Evolutionary conservation across 345 rosid genomes (phyloP).

Genomic region (Melastoma malabathricum): DNA sequence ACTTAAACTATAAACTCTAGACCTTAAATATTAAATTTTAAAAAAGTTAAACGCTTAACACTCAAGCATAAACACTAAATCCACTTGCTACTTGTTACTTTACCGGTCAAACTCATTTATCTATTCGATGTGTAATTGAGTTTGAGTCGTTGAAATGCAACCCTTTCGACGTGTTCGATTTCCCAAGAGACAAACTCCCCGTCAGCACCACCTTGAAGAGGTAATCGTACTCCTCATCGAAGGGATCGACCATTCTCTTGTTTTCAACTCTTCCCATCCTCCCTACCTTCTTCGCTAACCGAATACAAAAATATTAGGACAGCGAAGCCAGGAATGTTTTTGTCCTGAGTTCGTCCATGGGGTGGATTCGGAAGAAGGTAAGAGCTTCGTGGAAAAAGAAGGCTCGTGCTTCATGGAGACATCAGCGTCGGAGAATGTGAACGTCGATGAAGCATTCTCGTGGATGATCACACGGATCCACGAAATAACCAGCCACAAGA

Average conservation of each 20-base stretch:
- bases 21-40: too few species aligned
- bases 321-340: not conserved
- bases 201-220: conserved; percentile 72
- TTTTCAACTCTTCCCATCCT: not conserved
- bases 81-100: too few species aligned
- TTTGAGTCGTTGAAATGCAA: too few species aligned
- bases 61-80: too few species aligned
- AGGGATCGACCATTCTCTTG: conserved; percentile 31
- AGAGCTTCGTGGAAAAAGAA: conserved; percentile 41
- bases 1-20: too few species aligned
- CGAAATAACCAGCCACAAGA: conserved; percentile 31
- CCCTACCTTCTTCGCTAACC: too few species aligned
- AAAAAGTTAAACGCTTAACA: too few species aligned
- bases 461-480: conserved; percentile 51
- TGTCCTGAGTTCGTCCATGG: conserved; percentile 34
- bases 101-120: too few species aligned
- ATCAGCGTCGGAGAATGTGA: conserved; percentile 58
- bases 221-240: conserved; percentile 80
- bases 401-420: conserved; percentile 64
- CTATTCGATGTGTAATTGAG: too few species aligned
- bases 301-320: too few species aligned
- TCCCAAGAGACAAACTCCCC: conserved; percentile 79
- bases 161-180: too few species aligned
- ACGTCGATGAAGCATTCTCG: conserved; percentile 61
- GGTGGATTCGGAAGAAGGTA: conserved; percentile 49